Percentiles rank a stretch among this genome's conserved stretches.
Evolutionary conservation across 2,329 filamentous ascomycete species (phyloP).

Genomic region (Fusarium nodosum): DNA sequence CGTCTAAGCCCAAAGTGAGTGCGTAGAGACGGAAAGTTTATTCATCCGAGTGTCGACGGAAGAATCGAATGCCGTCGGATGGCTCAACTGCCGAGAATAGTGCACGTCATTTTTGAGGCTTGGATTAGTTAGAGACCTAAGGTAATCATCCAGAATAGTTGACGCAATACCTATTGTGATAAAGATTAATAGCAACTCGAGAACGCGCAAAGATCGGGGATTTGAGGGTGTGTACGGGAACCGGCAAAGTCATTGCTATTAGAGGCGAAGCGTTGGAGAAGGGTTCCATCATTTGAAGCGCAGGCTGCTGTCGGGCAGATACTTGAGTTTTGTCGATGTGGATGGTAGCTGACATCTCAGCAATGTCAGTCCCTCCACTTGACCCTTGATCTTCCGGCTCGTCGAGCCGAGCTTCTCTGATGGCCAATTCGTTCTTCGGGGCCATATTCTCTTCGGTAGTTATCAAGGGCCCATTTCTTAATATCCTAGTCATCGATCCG

Average conservation of each 20-base stretch:
- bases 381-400: not conserved
- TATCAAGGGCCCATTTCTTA: too few species aligned
- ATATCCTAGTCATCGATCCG: too few species aligned
- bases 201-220: too few species aligned
- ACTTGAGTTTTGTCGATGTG: not conserved
- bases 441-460: not conserved
- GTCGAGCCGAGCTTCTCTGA: not conserved
- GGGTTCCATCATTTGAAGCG: not conserved
- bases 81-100: constrained; percentile 15
- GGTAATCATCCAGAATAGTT: not conserved
- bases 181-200: too few species aligned
- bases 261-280: too few species aligned
- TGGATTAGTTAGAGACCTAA: not conserved
- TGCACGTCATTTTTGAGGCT: constrained; percentile 10
- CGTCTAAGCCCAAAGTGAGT: constrained; percentile 1
- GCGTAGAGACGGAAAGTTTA: constrained; percentile 1
- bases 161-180: not conserved
- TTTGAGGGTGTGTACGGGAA: not conserved
- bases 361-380: not conserved
- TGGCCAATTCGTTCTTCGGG: not conserved
- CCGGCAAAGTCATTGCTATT: not conserved
- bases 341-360: too few species aligned
- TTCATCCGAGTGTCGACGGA: constrained; percentile 15
- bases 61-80: constrained; percentile 21
- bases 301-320: too few species aligned